A percentile compares a stretch with the other conserved stretches of the same genome.
phyloP scores from a whole-genome alignment of 192 early-diverging fungal genomes.

The Rhizophagus sp. region DNA sequence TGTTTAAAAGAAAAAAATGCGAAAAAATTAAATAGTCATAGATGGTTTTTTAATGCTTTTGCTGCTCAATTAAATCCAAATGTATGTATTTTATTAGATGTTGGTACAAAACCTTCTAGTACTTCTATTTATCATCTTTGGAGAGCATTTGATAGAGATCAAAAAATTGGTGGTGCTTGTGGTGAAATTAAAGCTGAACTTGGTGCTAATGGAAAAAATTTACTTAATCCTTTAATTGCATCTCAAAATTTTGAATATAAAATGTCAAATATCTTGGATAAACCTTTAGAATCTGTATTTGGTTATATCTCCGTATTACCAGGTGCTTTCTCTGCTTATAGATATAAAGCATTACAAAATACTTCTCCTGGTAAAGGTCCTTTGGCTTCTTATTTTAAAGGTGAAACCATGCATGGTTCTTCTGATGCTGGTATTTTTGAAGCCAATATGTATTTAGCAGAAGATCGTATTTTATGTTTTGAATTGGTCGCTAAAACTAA shows the following conservation, averaged over 20 bases:
- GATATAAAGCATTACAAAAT: slow-evolving; percentile 81
- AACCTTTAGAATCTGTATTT: slow-evolving; percentile 93
- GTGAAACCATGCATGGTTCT: slow-evolving; percentile 75
- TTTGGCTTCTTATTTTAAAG: slow-evolving; percentile 88
- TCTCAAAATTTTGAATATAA: slow-evolving; percentile 99
- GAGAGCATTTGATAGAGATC: slow-evolving; percentile 86
- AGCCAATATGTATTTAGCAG: slow-evolving; percentile 93
- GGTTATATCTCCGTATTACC: slow-evolving; percentile 96
- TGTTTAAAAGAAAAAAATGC: slow-evolving; percentile 92
- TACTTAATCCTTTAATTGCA: slow-evolving; percentile 88
- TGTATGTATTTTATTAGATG: slow-evolving; percentile 90
- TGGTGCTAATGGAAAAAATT: slow-evolving; percentile 65
- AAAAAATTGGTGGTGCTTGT: slow-evolving; percentile 87
- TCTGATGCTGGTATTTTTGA: slow-evolving; percentile 68
- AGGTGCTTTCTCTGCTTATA: slow-evolving; percentile 95
- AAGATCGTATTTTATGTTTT: slow-evolving; percentile 95
- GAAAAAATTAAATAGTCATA: slow-evolving; percentile 94
- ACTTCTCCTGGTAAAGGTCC: slow-evolving; percentile 60
- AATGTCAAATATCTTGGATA: slow-evolving; percentile 96
- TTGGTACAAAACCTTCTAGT: slow-evolving; percentile 84
- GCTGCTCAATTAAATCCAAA: slow-evolving; percentile 78
- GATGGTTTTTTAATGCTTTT: slow-evolving; percentile 98
- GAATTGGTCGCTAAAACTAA: slow-evolving; percentile 87
- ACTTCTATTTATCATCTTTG: slow-evolving; percentile 90
- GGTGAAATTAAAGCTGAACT: slow-evolving; percentile 90